Base-by-base conservation (phyloP, 306 rosid species). In the Phaseolus lunatus region DNA sequence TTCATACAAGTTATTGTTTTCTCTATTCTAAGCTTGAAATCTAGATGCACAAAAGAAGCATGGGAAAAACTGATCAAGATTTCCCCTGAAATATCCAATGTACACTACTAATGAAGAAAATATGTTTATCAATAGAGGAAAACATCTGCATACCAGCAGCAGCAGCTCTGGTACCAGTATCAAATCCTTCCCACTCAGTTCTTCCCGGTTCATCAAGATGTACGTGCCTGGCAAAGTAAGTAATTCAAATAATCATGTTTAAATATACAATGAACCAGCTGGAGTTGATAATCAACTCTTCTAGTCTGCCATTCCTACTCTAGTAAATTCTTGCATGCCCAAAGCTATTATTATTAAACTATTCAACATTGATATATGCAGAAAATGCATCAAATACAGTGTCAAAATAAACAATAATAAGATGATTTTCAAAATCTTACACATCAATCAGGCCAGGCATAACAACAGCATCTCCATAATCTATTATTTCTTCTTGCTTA, bases 201-300 rank as follows among this genome's bases (percentile, higher is more conserved):
- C 97, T 89, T 70, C 98, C 98, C 2, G 98, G 98, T 70, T 95
- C 98, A 68, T 95, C 92, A 73, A 95, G 96, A 87, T 95, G 98
- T 41, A 87, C 90, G 49, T 95, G 98, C 85, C 98, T 95, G 86
- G 65, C 81, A 57, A 70, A 56, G 74, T 24, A 63, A 72, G 39
- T 39, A 47, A 18, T 68, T 81, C 39, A 81, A 31, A 27, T 10
- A 78, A 67, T 59, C 48, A 37, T 24, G 76, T 67, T 35, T 47
- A 67, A 22, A 29, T 37, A 83, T 26, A 48, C 49, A 78, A 52
- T 23, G 15, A 57, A 56, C 47, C 72, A 39, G n/a, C 19, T 39
- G 33, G 23, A 49, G 41, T 65, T 29, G 52, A 33, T 67, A 18
- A 54, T 82, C 6, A 43, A 73, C 44, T 48, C 49, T 18, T 31